A percentile compares a stretch with the other conserved stretches of the same genome.
These are phyloP conservation scores for Candida boleticola DNA, from an alignment of 805 yeast species.

Conservation along the genomic window DNA sequence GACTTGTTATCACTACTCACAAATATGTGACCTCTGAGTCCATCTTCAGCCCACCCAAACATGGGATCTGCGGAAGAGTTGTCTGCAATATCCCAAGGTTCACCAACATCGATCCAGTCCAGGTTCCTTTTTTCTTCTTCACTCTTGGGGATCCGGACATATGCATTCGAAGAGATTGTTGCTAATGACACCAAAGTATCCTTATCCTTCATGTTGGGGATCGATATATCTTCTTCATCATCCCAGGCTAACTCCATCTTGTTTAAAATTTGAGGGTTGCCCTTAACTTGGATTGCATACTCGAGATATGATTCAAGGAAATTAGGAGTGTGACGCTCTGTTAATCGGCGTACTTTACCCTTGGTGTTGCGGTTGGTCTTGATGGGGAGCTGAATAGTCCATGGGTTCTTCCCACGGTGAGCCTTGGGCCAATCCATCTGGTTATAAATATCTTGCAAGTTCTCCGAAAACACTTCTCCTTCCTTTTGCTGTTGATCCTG, in stretches of 20 bases:
- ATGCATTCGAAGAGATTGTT: constrained; percentile 86
- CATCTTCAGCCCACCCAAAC: constrained; percentile 86
- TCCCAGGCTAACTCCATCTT: constrained; percentile 62
- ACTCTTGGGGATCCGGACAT: constrained; percentile 68
- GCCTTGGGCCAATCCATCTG: constrained; percentile 37
- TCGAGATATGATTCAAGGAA: constrained; percentile 64
- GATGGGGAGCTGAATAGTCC: constrained; percentile 33
- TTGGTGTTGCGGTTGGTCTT: constrained; percentile 13
- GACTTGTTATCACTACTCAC: constrained; percentile 53
- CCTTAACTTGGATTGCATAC: constrained; percentile 47
- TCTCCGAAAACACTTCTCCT: background rate
- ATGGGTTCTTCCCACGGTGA: constrained; percentile 35
- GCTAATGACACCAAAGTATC: constrained; percentile 76
- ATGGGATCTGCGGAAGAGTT: constrained; percentile 50
- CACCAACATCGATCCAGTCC: constrained; percentile 82
- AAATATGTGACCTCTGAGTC: constrained; percentile 90
- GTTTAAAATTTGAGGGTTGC: constrained; percentile 33
- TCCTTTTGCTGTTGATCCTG: background rate
- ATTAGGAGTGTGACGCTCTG: constrained; percentile 49
- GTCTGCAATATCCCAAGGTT: constrained; percentile 48
- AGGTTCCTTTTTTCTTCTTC: constrained; percentile 49
- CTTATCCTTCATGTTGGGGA: constrained; percentile 76
- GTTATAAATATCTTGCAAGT: constrained; percentile 18
- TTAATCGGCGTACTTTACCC: constrained; percentile 24
- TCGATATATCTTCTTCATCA: constrained; percentile 44